Base-by-base conservation (phyloP, 495 filamentous ascomycete genomes). In the Gamarada debralockiae region DNA sequence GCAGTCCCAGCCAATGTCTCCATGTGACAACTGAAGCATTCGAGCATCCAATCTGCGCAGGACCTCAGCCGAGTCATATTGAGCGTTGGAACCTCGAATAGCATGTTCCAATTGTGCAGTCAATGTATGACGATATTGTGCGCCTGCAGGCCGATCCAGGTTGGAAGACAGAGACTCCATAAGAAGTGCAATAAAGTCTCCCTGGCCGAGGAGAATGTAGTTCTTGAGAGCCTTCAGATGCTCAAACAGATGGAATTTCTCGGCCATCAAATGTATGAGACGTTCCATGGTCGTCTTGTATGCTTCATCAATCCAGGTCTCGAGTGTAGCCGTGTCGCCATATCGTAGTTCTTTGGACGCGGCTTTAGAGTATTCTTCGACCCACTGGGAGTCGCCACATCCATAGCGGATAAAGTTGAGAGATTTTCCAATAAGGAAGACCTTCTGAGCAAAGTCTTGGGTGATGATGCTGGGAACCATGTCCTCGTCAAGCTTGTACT, bases 1-100 rank as follows among this genome's bases (percentile, higher is more conserved):
- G 68, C 93, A 95, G 66, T 99, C 95, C 95, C 95, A 99, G 53
- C 95, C 95, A 44, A 96, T 97, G 60, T 99, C 93, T 49, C 95
- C 95, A 65, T 96, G 91, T 46, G 85, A 89, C 43, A 96, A 80
- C 67, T 97, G 91, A 33, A 97, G 79, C 89, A 97, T 96, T 41
- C 95, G 88, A 13, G 93, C 91, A 70, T 99, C 95, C 8, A 99
- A 80, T 15, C 95, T 83, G 27, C 89, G 84, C 31, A 97, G 77
- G 25, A 97, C 90, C 63, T 99, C 95, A n/a, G 86, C 82, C 8
- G 84, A 82, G 69, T 99, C 95, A 64, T 89, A 95, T 65, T 97
- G 95, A 15, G 95, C 95, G 70, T 97, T 99, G 29, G 92, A 97
- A 48, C 90, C 90, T 52, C 92, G 87, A 62, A 97, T 95, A 17